A percentile compares a stretch with the other conserved stretches of the same genome.
Conservation (phyloP, 768 basidiomycete genomes). For the Cyclocybe cylindracea region DNA sequence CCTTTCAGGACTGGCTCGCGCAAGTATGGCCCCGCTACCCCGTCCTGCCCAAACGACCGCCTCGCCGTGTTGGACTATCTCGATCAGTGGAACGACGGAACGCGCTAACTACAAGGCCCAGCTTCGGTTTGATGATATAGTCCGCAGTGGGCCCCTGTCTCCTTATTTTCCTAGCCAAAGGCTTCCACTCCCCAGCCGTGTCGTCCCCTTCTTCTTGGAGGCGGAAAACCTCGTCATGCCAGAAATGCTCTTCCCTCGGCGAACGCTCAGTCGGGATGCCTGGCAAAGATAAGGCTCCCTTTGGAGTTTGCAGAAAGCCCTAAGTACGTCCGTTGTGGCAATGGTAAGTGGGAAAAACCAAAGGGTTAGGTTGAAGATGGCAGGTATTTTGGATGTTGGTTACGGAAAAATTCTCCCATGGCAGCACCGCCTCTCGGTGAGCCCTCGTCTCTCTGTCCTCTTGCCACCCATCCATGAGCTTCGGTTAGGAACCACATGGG, state of each 20-base stretch:
- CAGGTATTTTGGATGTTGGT: conserved; percentile 52
- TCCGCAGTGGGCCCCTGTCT: conserved; percentile 25
- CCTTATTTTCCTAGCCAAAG: conserved; percentile 59
- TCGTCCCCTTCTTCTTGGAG: conserved; percentile 60
- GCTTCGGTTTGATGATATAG: not conserved
- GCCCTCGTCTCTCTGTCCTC: conserved; percentile 15
- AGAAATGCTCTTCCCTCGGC: conserved; percentile 95
- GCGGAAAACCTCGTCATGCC: conserved; percentile 68
- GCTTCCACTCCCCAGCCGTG: conserved; percentile 38
- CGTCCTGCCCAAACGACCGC: conserved; percentile 18
- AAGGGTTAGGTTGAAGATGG: too few relatives aligned
- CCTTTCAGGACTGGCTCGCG: conserved; percentile 94
- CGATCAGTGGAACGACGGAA: too few relatives aligned
- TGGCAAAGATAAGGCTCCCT: conserved; percentile 84
- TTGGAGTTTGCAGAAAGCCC: conserved; percentile 77
- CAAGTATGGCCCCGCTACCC: conserved; percentile 81
- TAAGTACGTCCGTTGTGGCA: conserved; percentile 83
- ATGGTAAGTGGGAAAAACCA: too few relatives aligned
- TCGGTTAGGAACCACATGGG: conserved; percentile 83
- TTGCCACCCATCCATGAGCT: not conserved
- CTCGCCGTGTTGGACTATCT: too few relatives aligned
- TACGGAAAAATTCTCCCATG: conserved; percentile 80
- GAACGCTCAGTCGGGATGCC: conserved; percentile 93
- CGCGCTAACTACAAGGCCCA: not conserved
- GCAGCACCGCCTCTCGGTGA: conserved; percentile 75